These are phyloP conservation scores for Harringtonia lauricola DNA, from an alignment of 2,329 filamentous ascomycete species.

Conservation along the genomic window DNA sequence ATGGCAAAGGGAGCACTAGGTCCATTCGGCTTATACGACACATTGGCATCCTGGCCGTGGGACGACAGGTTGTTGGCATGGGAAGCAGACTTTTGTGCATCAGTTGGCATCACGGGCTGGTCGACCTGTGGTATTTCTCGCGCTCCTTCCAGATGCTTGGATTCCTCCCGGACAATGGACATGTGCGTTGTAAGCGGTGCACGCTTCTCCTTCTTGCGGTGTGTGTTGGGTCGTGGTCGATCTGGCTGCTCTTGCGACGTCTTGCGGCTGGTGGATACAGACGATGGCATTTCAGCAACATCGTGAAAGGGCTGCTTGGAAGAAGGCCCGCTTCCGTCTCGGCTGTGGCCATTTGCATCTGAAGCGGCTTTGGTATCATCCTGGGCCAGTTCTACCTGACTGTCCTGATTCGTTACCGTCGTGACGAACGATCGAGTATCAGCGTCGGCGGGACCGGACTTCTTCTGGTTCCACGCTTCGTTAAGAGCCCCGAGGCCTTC, in stretches of 20 bases:
- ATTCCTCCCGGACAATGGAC: no score
- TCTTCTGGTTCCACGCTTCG: slow-evolving; percentile 17
- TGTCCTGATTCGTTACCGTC: slow-evolving; percentile 10
- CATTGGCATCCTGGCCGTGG: background rate
- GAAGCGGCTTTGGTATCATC: no score
- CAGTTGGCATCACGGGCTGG: no score
- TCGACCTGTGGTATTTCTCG: no score
- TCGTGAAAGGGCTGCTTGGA: background rate
- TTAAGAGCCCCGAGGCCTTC: slow-evolving; percentile 8
- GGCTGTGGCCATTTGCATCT: no score
- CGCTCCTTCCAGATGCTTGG: no score
- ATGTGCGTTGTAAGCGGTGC: slow-evolving; percentile 5
- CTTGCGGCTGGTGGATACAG: background rate
- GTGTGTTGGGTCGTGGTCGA: background rate
- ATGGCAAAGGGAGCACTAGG: background rate
- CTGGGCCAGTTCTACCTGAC: no score
- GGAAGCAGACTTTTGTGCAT: no score
- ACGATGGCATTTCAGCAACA: slow-evolving; percentile 1
- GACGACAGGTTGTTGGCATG: no score
- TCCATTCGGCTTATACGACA: background rate
- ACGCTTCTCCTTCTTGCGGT: slow-evolving; percentile 7
- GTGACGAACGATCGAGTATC: slow-evolving; percentile 17
- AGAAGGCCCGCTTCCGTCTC: no score
- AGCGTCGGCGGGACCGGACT: slow-evolving; percentile 14
- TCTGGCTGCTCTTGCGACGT: no score